Evolutionary conservation across 2,329 filamentous ascomycete species (phyloP).

Genomic region (Alternaria hordeiaustralica): DNA sequence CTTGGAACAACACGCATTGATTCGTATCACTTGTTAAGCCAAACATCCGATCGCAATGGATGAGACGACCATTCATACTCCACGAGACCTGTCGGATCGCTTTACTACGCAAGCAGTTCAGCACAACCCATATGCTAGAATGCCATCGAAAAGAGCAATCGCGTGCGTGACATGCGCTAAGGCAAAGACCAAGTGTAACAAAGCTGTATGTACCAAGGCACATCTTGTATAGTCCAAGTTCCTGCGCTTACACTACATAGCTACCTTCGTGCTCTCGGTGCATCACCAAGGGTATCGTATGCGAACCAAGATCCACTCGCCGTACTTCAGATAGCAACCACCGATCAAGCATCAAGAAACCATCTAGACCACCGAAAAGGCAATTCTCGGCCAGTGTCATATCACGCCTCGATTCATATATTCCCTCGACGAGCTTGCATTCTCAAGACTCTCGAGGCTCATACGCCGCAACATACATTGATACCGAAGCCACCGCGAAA

Average conservation of each 20-base stretch:
- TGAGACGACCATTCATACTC: conserved; percentile 15
- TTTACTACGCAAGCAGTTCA: conserved; percentile 19
- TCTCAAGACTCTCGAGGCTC: conserved; percentile 26
- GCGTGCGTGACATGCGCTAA: conserved; percentile 49
- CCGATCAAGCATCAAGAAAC: conserved; percentile 34
- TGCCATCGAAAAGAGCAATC: conserved; percentile 45
- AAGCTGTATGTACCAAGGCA: conserved; percentile 35
- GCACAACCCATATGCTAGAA: conserved; percentile 40
- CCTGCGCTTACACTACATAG: conserved; percentile 13
- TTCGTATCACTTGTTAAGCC: conserved; percentile 10
- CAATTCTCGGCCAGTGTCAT: conserved; percentile 31
- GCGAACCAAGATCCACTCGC: conserved; percentile 46
- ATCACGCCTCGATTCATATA: conserved; percentile 20
- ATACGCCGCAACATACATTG: conserved; percentile 37
- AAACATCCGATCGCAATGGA: conserved; percentile 20
- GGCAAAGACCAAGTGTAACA: conserved; percentile 49
- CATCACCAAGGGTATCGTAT: conserved; percentile 44
- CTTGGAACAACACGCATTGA: background rate
- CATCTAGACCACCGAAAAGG: conserved; percentile 34
- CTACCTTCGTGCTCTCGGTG: conserved; percentile 48
- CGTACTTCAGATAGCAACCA: conserved; percentile 45
- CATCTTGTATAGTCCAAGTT: background rate
- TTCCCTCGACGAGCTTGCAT: conserved; percentile 33
- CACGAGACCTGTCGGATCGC: conserved; percentile 17
- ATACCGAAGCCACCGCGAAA: conserved; percentile 36